Conservation (phyloP, 2,329 filamentous ascomycete genomes). For the Xylariaceae sp. region DNA sequence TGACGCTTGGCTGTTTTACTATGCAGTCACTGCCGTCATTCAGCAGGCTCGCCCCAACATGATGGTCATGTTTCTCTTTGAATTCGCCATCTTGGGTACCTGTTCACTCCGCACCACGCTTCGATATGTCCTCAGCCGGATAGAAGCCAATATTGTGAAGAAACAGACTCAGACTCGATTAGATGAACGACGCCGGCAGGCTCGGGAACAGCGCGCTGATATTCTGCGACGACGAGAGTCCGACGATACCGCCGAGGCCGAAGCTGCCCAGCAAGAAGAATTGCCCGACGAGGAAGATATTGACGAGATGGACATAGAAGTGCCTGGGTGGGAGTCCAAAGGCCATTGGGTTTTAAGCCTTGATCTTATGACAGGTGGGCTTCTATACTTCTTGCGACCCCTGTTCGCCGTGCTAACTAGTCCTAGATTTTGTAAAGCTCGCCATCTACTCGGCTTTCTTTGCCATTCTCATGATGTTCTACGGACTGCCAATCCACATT, state of each 20-base stretch:
- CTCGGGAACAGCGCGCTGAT: constrained; percentile 55
- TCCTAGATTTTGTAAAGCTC: constrained; percentile 81
- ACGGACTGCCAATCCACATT: constrained; percentile 93
- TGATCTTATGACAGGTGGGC: constrained; percentile 74
- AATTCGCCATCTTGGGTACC: constrained; percentile 84
- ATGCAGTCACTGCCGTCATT: constrained; percentile 78
- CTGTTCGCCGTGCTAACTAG: constrained; percentile 12
- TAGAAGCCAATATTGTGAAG: constrained; percentile 71
- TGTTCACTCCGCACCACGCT: constrained; percentile 74
- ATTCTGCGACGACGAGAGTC: constrained; percentile 47
- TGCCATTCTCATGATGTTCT: constrained; percentile 86
- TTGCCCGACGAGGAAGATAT: constrained; percentile 69
- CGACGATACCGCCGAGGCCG: constrained; percentile 43
- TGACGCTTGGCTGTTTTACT: constrained; percentile 74
- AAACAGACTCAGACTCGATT: constrained; percentile 69
- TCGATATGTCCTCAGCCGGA: constrained; percentile 74
- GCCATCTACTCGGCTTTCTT: constrained; percentile 90
- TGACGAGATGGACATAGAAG: constrained; percentile 91
- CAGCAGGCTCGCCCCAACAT: constrained; percentile 89
- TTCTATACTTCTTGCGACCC: not conserved
- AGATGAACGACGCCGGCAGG: constrained; percentile 63
- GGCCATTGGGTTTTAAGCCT: constrained; percentile 87
- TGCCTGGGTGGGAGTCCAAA: constrained; percentile 94
- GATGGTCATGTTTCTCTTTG: constrained; percentile 99
- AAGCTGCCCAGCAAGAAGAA: constrained; percentile 44